Evolutionary conservation across 495 filamentous ascomycete species (phyloP).

Genomic region (Arthonia radiata): DNA sequence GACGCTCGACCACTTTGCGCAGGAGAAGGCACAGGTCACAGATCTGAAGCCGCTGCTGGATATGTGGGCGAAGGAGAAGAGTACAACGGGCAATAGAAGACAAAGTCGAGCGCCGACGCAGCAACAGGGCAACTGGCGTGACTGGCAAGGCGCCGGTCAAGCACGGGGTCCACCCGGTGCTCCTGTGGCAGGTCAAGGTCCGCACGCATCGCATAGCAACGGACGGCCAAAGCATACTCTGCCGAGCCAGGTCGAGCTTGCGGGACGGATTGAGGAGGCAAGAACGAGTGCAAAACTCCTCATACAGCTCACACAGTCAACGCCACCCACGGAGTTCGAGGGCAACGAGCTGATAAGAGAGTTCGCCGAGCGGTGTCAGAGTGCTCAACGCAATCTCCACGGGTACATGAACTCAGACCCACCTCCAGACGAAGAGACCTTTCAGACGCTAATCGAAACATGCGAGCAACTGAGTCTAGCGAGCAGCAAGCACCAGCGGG

Average conservation of each 20-base stretch:
- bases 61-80: slow-evolving; percentile 83
- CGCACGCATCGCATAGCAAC: slow-evolving; percentile 16
- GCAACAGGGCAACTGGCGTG: too few relatives aligned
- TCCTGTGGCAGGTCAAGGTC: slow-evolving; percentile 4
- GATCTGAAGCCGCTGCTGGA: slow-evolving; percentile 37
- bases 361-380: slow-evolving; percentile 68
- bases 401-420: slow-evolving; percentile 62
- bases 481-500: slow-evolving; percentile 54
- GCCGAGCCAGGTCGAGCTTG: slow-evolving; percentile 56
- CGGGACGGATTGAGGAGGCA: slow-evolving; percentile 68
- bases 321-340: slow-evolving; percentile 48
- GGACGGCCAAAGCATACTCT: slow-evolving; percentile 24
- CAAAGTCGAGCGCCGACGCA: slow-evolving; percentile 6
- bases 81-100: slow-evolving; percentile 3
- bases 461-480: slow-evolving; percentile 69
- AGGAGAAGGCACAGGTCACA: slow-evolving; percentile 43
- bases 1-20: slow-evolving; percentile 53
- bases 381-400: slow-evolving; percentile 54
- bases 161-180: slow-evolving; percentile 1
- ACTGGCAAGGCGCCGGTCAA: slow-evolving; percentile 1
- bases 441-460: slow-evolving; percentile 79
- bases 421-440: slow-evolving; percentile 69
- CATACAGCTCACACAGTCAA: slow-evolving; percentile 65
- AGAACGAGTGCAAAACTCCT: slow-evolving; percentile 74
- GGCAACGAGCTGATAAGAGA: slow-evolving; percentile 72